These are phyloP conservation scores for Fusarium zealandicum DNA, from an alignment of 2,329 filamentous ascomycete species.

Conservation along the genomic window DNA sequence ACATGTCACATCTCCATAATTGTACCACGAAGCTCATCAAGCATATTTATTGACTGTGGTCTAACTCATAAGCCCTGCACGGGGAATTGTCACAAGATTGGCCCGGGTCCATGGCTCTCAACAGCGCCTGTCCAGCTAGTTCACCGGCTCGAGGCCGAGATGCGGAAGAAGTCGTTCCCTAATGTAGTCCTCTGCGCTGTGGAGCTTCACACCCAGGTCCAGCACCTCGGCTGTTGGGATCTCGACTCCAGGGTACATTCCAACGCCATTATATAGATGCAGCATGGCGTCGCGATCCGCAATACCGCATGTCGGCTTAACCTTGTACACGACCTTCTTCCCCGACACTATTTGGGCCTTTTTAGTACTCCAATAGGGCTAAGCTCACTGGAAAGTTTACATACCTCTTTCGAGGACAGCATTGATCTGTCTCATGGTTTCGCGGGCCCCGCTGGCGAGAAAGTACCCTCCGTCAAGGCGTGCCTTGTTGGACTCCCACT, in stretches of 20 bases:
- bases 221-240: slow-evolving; percentile 16
- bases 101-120: too few relatives aligned
- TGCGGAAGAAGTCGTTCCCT: slow-evolving; percentile 16
- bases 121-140: too few relatives aligned
- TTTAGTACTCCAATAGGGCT: too few relatives aligned
- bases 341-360: too few relatives aligned
- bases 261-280: slow-evolving; percentile 19
- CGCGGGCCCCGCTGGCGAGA: slow-evolving; percentile 19
- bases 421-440: slow-evolving; percentile 25
- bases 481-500: slow-evolving; percentile 14
- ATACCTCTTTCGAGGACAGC: slow-evolving; percentile 11
- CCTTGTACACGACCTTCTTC: slow-evolving; percentile 21
- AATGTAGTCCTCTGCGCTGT: slow-evolving; percentile 13
- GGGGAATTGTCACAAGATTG: too few relatives aligned
- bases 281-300: slow-evolving; percentile 24
- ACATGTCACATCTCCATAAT: too few relatives aligned
- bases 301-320: slow-evolving; percentile 20
- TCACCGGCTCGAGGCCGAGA: too few relatives aligned
- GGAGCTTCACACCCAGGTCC: slow-evolving; percentile 11
- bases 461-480: slow-evolving; percentile 19
- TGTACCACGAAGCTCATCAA: too few relatives aligned
- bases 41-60: too few relatives aligned
- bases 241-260: slow-evolving; percentile 21
- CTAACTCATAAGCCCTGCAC: too few relatives aligned
- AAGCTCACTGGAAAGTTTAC: too few relatives aligned